These are phyloP conservation scores for Kwoniella sp. DNA, from an alignment of 768 basidiomycete genomes.

Conservation along the genomic window DNA sequence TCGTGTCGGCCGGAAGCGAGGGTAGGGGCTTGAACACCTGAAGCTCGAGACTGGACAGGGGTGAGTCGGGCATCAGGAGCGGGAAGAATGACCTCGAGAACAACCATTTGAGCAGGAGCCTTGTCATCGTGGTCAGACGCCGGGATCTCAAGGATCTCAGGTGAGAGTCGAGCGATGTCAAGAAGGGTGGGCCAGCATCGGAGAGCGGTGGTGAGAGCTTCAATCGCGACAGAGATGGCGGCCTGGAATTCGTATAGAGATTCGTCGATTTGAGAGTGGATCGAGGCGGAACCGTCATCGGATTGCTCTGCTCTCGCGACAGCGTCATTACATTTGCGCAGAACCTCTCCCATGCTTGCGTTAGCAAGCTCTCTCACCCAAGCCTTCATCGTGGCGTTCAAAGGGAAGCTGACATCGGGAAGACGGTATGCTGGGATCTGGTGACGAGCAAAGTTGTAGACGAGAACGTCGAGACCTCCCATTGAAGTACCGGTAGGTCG, in stretches of 20 bases:
- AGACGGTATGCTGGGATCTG: slow-evolving; percentile 57
- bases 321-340: slow-evolving; percentile 42
- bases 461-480: slow-evolving; percentile 52
- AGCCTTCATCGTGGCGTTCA: slow-evolving; percentile 38
- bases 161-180: slow-evolving; percentile 46
- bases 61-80: slow-evolving; percentile 41
- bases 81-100: slow-evolving; percentile 52
- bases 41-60: slow-evolving; percentile 43
- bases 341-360: slow-evolving; percentile 48
- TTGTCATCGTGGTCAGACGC: slow-evolving; percentile 49
- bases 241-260: slow-evolving; percentile 54
- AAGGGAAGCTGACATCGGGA: slow-evolving; percentile 52
- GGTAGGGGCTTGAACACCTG: slow-evolving; percentile 38
- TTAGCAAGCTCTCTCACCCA: slow-evolving; percentile 48
- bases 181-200: slow-evolving; percentile 49
- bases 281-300: slow-evolving; percentile 29
- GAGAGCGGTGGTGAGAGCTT: slow-evolving; percentile 50
- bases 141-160: slow-evolving; percentile 54
- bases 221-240: slow-evolving; percentile 53
- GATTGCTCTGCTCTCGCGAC: slow-evolving; percentile 39
- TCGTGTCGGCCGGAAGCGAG: slow-evolving; percentile 31
- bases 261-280: slow-evolving; percentile 36
- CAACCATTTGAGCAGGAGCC: slow-evolving; percentile 53
- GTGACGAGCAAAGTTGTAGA: slow-evolving; percentile 56
- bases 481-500: slow-evolving; percentile 37